Percentiles rank a stretch among this genome's conserved stretches.
These are phyloP conservation scores for Arthrobotrys sinensis DNA, from an alignment of 2,329 filamentous ascomycete species.

Conservation along the genomic window DNA sequence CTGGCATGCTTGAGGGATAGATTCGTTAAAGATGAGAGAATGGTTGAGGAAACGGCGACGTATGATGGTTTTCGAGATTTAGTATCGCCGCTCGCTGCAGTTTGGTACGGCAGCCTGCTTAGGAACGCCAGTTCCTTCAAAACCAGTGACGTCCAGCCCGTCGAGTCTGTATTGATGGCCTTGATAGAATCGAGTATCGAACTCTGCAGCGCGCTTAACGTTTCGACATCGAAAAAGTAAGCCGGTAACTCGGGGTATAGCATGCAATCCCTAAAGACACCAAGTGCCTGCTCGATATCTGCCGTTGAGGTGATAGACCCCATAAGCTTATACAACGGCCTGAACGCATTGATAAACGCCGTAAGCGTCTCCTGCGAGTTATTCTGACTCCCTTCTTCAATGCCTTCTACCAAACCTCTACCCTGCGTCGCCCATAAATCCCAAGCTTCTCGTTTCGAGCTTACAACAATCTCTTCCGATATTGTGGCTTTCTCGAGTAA, in stretches of 20 bases:
- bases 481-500: conserved; percentile 72
- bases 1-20: conserved; percentile 74
- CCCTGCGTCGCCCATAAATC: conserved; percentile 74
- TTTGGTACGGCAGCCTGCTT: conserved; percentile 77
- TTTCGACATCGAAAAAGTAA: conserved; percentile 81
- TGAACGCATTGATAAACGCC: conserved; percentile 83
- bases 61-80: conserved; percentile 79
- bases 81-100: conserved; percentile 61
- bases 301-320: conserved; percentile 75
- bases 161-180: conserved; percentile 77
- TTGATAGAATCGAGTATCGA: conserved; percentile 79
- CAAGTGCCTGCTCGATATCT: conserved; percentile 78
- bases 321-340: conserved; percentile 84
- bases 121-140: conserved; percentile 80
- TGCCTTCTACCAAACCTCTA: conserved; percentile 62
- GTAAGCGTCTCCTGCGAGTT: conserved; percentile 80
- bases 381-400: conserved; percentile 68
- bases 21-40: conserved; percentile 79
- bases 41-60: conserved; percentile 87
- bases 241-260: conserved; percentile 77
- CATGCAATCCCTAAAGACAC: conserved; percentile 79
- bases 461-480: conserved; percentile 68
- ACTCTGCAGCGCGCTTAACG: conserved; percentile 79
- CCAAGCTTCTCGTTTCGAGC: conserved; percentile 77
- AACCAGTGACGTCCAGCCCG: conserved; percentile 78